phyloP scores from a whole-genome alignment of 352 stramenopile genomes.

The Phytophthora tentaculata region DNA sequence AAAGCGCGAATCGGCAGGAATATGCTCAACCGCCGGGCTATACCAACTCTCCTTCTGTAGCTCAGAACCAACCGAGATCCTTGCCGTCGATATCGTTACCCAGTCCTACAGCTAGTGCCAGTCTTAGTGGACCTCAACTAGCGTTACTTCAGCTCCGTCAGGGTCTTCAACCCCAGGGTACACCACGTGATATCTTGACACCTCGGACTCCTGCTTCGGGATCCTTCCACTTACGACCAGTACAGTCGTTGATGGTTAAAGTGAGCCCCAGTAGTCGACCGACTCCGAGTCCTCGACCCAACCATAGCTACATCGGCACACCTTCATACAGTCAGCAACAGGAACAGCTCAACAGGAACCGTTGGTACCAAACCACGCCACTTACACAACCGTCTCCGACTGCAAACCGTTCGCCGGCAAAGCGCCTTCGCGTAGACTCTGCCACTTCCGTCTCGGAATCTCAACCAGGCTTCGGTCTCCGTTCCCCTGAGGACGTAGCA shows the following conservation, averaged over 20 bases:
- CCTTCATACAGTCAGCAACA: conserved; percentile 36
- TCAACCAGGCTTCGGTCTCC: conserved; percentile 9
- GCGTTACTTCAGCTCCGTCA: conserved; percentile 42
- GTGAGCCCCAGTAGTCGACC: conserved; percentile 34
- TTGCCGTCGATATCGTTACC: conserved; percentile 34
- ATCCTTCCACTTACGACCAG: conserved; percentile 53
- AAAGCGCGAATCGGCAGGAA: conserved; percentile 21
- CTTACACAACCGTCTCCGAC: conserved; percentile 27
- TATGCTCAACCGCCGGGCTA: conserved; percentile 7
- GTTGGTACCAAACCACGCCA: conserved; percentile 31
- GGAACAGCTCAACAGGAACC: conserved; percentile 29
- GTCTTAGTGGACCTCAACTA: conserved; percentile 29
- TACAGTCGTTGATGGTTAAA: conserved; percentile 51
- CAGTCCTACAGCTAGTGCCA: conserved; percentile 34
- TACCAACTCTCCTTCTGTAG: conserved; percentile 18
- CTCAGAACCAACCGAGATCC: conserved; percentile 20
- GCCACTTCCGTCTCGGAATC: conserved; percentile 18
- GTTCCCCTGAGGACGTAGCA: conserved; percentile 52
- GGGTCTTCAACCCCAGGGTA: conserved; percentile 27
- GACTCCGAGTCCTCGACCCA: conserved; percentile 33
- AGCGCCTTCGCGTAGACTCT: conserved; percentile 36
- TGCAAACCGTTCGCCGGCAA: conserved; percentile 29
- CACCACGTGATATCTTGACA: conserved; percentile 34
- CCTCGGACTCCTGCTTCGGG: conserved; percentile 36
- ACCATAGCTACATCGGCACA: conserved; percentile 28